These are phyloP conservation scores for Exophiala bonariae DNA, from an alignment of 2,329 filamentous ascomycete genomes.

Conservation along the genomic window DNA sequence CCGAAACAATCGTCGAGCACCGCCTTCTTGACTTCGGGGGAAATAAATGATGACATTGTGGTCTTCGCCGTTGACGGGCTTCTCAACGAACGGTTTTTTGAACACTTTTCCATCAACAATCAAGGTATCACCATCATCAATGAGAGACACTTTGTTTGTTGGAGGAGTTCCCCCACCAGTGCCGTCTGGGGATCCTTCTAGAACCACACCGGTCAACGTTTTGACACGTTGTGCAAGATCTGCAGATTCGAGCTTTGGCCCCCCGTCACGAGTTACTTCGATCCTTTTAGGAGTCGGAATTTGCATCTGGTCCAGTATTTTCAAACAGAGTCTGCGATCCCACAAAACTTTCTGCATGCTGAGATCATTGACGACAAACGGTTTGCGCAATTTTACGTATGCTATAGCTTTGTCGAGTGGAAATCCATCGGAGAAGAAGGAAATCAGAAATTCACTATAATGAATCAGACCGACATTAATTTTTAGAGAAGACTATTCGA, in stretches of 20 bases:
- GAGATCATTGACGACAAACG: conserved; percentile 96
- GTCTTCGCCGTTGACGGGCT: conserved; percentile 96
- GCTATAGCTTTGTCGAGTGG: conserved; percentile 95
- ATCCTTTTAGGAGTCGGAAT: conserved; percentile 86
- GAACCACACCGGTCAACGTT: conserved; percentile 72
- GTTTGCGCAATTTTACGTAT: conserved; percentile 88
- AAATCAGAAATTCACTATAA: conserved; percentile 79
- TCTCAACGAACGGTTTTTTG: conserved; percentile 95
- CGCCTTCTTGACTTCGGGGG: conserved; percentile 69
- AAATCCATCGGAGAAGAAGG: conserved; percentile 97
- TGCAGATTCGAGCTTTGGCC: conserved; percentile 73
- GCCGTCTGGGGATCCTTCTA: conserved; percentile 70
- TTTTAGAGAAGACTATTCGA: conserved; percentile 4
- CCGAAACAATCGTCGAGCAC: conserved; percentile 86
- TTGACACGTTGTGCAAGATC: conserved; percentile 80
- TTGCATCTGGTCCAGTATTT: conserved; percentile 81
- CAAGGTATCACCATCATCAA: conserved; percentile 87
- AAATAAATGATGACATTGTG: conserved; percentile 99
- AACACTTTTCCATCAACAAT: conserved; percentile 80
- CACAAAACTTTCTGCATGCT: conserved; percentile 97
- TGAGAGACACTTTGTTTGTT: conserved; percentile 72
- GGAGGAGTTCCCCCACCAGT: conserved; percentile 57
- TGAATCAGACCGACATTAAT: neutral
- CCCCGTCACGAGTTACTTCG: conserved; percentile 91
- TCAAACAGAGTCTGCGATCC: conserved; percentile 88